phyloP scores from a whole-genome alignment of 2,329 filamentous ascomycete genomes.

The Blastomyces emzantsi region DNA sequence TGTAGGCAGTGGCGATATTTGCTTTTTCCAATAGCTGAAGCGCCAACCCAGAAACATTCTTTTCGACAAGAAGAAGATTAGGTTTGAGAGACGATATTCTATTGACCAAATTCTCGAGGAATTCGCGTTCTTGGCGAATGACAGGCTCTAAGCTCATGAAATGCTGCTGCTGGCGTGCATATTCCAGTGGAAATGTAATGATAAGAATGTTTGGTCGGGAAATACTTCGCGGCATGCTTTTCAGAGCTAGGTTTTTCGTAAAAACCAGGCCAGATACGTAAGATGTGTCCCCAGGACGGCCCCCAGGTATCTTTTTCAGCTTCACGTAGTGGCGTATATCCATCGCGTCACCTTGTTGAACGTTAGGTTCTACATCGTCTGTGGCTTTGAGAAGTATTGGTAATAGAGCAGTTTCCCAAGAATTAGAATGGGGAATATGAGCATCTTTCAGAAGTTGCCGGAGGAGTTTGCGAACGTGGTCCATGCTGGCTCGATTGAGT shows the following conservation, averaged over 20 bases:
- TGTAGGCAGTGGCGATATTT: conserved; percentile 87
- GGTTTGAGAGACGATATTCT: conserved; percentile 80
- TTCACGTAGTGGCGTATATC: conserved; percentile 98
- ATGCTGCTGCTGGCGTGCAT: conserved; percentile 82
- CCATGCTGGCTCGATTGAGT: conserved; percentile 75
- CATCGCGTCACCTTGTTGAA: conserved; percentile 85
- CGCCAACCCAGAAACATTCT: conserved; percentile 83
- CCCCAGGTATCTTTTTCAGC: conserved; percentile 89
- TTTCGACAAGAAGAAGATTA: conserved; percentile 81
- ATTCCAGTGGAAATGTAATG: conserved; percentile 91
- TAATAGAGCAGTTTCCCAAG: conserved; percentile 84
- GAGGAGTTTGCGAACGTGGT: conserved; percentile 78
- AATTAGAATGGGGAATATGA: conserved; percentile 59
- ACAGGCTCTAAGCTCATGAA: conserved; percentile 98
- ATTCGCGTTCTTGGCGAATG: conserved; percentile 93
- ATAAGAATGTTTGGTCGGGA: conserved; percentile 78
- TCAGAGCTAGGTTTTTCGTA: conserved; percentile 90
- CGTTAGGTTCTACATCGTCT: conserved; percentile 88
- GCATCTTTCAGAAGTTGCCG: conserved; percentile 73
- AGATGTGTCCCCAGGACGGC: conserved; percentile 80
- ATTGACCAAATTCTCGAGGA: conserved; percentile 80
- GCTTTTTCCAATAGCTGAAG: conserved; percentile 80
- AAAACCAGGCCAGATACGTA: conserved; percentile 97
- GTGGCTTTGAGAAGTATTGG: conserved; percentile 86
- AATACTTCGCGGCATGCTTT: conserved; percentile 89